These are phyloP conservation scores for Anthostomella pinea DNA, from an alignment of 2,329 filamentous ascomycete species.

Conservation along the genomic window DNA sequence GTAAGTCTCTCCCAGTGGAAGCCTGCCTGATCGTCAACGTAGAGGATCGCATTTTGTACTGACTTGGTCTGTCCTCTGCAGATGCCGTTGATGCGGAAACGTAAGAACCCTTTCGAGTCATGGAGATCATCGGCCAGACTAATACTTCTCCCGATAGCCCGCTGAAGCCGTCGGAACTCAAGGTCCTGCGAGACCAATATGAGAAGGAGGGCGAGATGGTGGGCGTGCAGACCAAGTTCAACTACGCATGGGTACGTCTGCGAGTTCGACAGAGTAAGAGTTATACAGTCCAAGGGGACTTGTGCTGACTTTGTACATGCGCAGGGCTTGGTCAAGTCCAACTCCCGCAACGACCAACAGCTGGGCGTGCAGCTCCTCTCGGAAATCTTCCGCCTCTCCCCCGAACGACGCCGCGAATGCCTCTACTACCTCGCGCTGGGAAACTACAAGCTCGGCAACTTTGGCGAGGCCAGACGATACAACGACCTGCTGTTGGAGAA, in stretches of 20 bases:
- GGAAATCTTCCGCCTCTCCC: constrained; percentile 92
- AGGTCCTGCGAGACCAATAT: constrained; percentile 89
- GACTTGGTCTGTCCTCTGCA: constrained; percentile 45
- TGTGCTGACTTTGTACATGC: constrained; percentile 9
- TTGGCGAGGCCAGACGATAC: constrained; percentile 88
- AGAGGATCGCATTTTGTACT: too few relatives aligned
- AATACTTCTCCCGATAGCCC: too few relatives aligned
- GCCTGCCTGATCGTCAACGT: neutral
- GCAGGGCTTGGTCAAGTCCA: constrained; percentile 93
- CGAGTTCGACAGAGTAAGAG: too few relatives aligned
- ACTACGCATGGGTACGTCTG: constrained; percentile 89
- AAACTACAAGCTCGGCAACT: constrained; percentile 98
- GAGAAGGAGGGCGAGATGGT: constrained; percentile 98
- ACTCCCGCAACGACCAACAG: constrained; percentile 80
- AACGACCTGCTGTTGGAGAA: constrained; percentile 90
- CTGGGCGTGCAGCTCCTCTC: constrained; percentile 89
- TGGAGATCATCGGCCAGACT: too few relatives aligned
- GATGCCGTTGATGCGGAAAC: constrained; percentile 98
- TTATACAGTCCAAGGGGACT: too few relatives aligned
- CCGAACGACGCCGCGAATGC: constrained; percentile 92
- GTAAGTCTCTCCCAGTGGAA: constrained; percentile 20
- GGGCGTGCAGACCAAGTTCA: constrained; percentile 97
- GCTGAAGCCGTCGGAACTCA: constrained; percentile 85
- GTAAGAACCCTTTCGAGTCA: constrained; percentile 55
- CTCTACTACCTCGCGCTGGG: constrained; percentile 97